Evolutionary conservation across 2,329 filamentous ascomycete species (phyloP), one percentile per base, ranked within the genome.

Genomic region (Fusarium citri): DNA sequence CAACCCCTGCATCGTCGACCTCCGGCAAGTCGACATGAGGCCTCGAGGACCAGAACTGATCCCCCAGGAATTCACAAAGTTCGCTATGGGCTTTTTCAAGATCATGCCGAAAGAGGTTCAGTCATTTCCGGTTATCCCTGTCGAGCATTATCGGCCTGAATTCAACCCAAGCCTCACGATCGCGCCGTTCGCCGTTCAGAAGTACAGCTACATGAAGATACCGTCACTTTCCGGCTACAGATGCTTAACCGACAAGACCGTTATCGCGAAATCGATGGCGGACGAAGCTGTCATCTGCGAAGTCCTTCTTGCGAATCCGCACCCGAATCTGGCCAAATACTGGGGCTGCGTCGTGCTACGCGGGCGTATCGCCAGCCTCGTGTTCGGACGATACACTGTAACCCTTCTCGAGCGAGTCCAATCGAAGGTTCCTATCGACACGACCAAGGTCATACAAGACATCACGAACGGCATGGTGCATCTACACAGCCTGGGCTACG

Each of bases 391-490:
- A 23, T 60, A 60, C 3, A 5, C 18, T 1, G 14, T 55, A 3
- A 48, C 51, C 7, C 34, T 56, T 0, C 2, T 6, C 0, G 18
- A 48, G 3, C 45, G 45, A 8, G 2, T 22, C 1, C 3, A 30
- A 2, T 10, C 8, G 1, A 12, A 8, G 4, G 8, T 12, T 1
- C 22, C 51, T 0, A 4, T 56, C 1, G 16, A 37, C 4, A 8
- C 3, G 15, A 2, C 16, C 6, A 5, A n/a, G 10, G 25, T 18
- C 7, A 11, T 60, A 0, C 23, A 28, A 12, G 51, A 14, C 22
- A 49, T 56, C 8, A n/a, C 12, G 3, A 18, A 12, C 28, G 51
- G 28, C 3, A 8, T 49, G 1, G 8, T 5, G 0, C 58, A 60
- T 12, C 14, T 60, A 5, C 51, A 60, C 18, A 8, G 7, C 8